These are phyloP conservation scores for Phytophthora quininea DNA, from an alignment of 352 stramenopile genomes.

Conservation along the genomic window DNA sequence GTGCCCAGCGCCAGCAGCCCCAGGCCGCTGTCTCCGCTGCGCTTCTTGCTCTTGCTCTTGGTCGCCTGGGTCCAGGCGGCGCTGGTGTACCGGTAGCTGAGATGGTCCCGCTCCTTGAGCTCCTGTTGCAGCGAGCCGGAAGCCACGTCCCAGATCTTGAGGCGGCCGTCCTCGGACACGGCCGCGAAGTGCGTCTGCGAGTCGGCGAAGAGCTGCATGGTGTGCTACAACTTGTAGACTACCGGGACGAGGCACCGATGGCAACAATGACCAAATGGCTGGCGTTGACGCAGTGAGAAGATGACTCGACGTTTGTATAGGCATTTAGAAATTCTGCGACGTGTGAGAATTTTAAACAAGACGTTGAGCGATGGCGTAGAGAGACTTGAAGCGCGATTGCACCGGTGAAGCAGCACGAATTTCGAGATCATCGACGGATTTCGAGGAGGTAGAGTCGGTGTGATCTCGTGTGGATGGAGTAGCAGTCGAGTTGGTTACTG, in stretches of 20 bases:
- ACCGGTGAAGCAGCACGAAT: slow-evolving; percentile 14
- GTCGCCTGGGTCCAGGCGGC: slow-evolving; percentile 62
- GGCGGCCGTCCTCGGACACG: slow-evolving; percentile 82
- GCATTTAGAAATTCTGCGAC: slow-evolving; percentile 36
- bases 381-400: slow-evolving; percentile 13
- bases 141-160: slow-evolving; percentile 84
- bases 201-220: slow-evolving; percentile 78
- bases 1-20: slow-evolving; percentile 78
- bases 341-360: slow-evolving; percentile 3
- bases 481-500: neutral
- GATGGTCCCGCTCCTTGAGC: slow-evolving; percentile 83
- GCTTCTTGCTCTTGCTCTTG: slow-evolving; percentile 48
- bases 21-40: slow-evolving; percentile 41
- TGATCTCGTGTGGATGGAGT: neutral
- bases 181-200: slow-evolving; percentile 80
- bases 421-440: slow-evolving; percentile 9
- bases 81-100: slow-evolving; percentile 85
- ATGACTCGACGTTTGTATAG: slow-evolving; percentile 29
- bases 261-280: slow-evolving; percentile 25
- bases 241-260: slow-evolving; percentile 1
- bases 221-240: no score
- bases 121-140: slow-evolving; percentile 73
- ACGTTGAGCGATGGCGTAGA: slow-evolving; percentile 29
- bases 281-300: slow-evolving; percentile 37
- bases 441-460: neutral